Percentiles rank a stretch among this genome's conserved stretches.
phyloP scores from a whole-genome alignment of 345 rosid species.

The Eucalyptus sp. region DNA sequence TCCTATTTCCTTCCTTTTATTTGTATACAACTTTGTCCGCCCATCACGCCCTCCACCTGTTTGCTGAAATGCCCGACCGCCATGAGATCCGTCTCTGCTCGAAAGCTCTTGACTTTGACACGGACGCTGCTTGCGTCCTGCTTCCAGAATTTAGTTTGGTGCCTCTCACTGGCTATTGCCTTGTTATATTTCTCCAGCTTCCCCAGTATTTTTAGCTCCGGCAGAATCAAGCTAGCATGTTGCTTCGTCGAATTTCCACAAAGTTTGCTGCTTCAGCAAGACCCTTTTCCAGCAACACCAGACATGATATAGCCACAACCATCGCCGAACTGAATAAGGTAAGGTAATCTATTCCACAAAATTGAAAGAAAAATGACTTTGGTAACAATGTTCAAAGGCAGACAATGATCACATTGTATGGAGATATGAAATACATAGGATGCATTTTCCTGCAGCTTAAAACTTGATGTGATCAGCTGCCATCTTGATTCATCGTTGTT shows the following conservation, averaged over 20 bases:
- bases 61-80: constrained; percentile 6
- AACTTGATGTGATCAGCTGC: not conserved
- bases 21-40: not conserved
- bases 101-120: not conserved
- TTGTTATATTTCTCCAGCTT: not conserved
- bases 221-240: constrained; percentile 5
- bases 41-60: not conserved
- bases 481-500: not conserved
- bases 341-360: not conserved
- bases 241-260: constrained; percentile 28
- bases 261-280: constrained; percentile 20
- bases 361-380: not conserved
- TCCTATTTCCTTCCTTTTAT: not conserved
- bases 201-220: not conserved
- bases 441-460: not conserved
- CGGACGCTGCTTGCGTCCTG: not conserved
- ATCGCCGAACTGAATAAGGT: constrained; percentile 53
- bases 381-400: not conserved
- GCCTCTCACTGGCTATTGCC: not conserved
- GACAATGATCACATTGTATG: not conserved
- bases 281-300: constrained; percentile 13
- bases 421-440: not conserved
- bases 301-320: constrained; percentile 7
- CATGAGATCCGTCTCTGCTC: not conserved
- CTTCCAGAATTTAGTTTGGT: not conserved